phyloP scores from a whole-genome alignment of 345 rosid species.

The Hypericum perforatum region DNA sequence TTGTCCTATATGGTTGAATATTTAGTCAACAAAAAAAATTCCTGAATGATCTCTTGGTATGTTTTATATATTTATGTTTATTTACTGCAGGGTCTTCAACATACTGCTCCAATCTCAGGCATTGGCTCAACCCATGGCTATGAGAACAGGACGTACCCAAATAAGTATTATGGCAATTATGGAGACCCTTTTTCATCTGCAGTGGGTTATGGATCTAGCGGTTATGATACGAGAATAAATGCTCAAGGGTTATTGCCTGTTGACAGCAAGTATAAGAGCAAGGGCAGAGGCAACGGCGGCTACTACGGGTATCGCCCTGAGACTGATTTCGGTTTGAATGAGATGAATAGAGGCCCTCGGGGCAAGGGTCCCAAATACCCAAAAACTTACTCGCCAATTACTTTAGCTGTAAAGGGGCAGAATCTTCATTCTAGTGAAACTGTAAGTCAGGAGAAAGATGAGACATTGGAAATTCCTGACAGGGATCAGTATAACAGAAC shows the following conservation, averaged over 20 bases:
- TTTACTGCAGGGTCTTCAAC: conserved; percentile 44
- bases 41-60: conserved; percentile 28
- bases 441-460: conserved; percentile 32
- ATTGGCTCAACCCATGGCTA: conserved; percentile 49
- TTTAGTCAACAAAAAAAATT: too few species aligned
- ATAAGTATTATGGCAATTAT: conserved; percentile 59
- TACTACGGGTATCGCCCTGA: neutral
- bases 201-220: conserved; percentile 55
- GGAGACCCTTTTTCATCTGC: conserved; percentile 55
- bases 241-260: conserved; percentile 54
- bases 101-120: conserved; percentile 42
- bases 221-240: conserved; percentile 54
- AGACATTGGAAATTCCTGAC: conserved; percentile 30
- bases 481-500: conserved; percentile 44
- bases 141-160: conserved; percentile 54
- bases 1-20: too few species aligned
- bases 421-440: conserved; percentile 26
- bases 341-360: too few species aligned
- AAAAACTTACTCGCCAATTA: conserved; percentile 15
- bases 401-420: conserved; percentile 44
- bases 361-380: conserved; percentile 1
- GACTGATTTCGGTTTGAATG: too few species aligned
- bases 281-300: conserved; percentile 6
- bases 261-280: conserved; percentile 33
- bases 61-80: neutral